A percentile compares a stretch with the other conserved stretches of the same genome.
Evolutionary conservation across 805 yeast genomes (phyloP).

Genomic region (Suhomyces prunicola): DNA sequence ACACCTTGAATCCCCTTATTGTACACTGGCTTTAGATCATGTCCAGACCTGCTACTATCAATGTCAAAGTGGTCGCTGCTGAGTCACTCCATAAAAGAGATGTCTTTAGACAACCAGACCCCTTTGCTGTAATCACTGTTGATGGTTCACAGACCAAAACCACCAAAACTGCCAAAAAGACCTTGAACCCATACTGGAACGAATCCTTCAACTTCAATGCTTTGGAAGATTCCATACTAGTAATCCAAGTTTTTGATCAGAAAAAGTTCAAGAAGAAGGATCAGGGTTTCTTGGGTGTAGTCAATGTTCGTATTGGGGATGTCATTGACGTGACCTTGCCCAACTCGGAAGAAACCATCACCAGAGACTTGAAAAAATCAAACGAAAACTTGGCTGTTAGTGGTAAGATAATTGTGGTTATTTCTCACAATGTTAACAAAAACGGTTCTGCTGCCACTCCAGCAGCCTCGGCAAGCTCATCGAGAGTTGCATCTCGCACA

Average conservation of each 20-base stretch:
- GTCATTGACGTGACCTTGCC: constrained; percentile 63
- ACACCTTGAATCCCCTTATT: background rate
- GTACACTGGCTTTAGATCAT: background rate
- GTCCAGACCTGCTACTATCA: constrained; percentile 32
- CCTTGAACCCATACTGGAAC: constrained; percentile 97
- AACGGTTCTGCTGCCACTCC: constrained; percentile 16
- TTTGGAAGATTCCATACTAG: constrained; percentile 80
- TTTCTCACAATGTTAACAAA: constrained; percentile 45
- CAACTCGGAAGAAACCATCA: constrained; percentile 74
- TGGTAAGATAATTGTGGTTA: constrained; percentile 81
- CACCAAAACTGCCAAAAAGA: constrained; percentile 89
- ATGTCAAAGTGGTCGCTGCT: constrained; percentile 86
- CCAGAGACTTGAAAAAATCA: constrained; percentile 86
- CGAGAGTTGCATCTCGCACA: constrained; percentile 11
- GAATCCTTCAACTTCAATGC: constrained; percentile 78
- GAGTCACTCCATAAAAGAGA: constrained; percentile 95
- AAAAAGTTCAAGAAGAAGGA: constrained; percentile 97
- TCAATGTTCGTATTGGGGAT: constrained; percentile 86
- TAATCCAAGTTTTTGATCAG: constrained; percentile 94
- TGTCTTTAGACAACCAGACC: constrained; percentile 94
- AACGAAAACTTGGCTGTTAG: constrained; percentile 91
- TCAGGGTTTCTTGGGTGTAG: constrained; percentile 97
- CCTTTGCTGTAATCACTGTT: constrained; percentile 95
- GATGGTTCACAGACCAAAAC: constrained; percentile 96
- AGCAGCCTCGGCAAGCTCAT: constrained; percentile 13